phyloP scores from a whole-genome alignment of 192 early-diverging fungal species.

The Entrophospora sp. region DNA sequence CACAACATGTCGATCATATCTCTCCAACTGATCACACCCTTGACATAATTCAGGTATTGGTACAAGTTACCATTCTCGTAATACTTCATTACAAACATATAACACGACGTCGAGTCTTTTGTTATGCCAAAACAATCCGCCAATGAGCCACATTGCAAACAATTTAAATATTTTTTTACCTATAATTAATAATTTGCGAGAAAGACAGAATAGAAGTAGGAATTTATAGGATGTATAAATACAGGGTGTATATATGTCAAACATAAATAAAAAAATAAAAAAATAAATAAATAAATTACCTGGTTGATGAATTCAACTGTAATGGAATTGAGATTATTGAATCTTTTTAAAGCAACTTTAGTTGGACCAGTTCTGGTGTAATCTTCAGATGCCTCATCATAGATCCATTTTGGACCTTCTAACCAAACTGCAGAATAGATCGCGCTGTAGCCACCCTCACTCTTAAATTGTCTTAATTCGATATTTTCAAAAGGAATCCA shows the following conservation, averaged over 20 bases:
- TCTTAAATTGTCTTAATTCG: background rate
- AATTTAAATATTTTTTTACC: background rate
- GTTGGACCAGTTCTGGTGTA: no score
- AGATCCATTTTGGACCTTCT: background rate
- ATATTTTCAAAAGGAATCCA: background rate
- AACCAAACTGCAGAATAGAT: background rate
- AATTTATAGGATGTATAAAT: no score
- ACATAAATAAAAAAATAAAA: no score
- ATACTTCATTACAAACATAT: conserved; percentile 1
- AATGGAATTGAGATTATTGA: no score
- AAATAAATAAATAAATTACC: background rate
- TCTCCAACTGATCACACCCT: background rate
- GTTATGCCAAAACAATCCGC: background rate
- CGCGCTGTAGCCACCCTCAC: background rate
- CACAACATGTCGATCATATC: background rate
- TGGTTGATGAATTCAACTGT: background rate
- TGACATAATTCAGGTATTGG: background rate
- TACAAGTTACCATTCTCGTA: background rate
- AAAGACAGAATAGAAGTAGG: no score
- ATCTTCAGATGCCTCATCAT: background rate
- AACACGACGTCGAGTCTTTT: background rate
- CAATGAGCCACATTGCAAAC: background rate
- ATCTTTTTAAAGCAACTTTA: no score
- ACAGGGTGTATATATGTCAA: no score
- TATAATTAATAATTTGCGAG: no score